Evolutionary conservation across 345 rosid species (phyloP).

Genomic region (Gossypium raimondii): DNA sequence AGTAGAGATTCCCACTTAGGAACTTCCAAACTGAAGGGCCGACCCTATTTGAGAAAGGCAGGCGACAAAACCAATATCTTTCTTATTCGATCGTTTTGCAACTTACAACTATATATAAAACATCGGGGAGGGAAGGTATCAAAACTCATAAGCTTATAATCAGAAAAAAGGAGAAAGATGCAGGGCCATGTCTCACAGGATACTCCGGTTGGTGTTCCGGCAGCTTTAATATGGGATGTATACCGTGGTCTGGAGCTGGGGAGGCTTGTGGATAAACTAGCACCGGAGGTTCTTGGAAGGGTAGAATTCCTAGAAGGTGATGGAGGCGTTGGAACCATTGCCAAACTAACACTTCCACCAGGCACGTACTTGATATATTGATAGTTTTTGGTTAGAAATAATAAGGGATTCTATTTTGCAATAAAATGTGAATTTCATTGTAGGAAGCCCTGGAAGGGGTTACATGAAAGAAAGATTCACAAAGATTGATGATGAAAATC

Average conservation of each 20-base stretch:
- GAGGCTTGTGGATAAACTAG: background rate
- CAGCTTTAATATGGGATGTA: background rate
- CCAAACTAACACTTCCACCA: background rate
- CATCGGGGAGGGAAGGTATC: no score
- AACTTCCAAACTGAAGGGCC: background rate
- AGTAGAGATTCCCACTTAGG: background rate
- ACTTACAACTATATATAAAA: background rate
- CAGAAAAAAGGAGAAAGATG: background rate
- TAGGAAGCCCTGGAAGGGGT: conserved; percentile 21
- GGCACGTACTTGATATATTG: background rate
- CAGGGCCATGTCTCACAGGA: background rate
- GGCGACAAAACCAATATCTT: no score
- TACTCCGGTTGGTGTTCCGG: background rate
- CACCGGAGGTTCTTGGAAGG: background rate
- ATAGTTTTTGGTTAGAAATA: no score
- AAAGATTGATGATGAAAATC: conserved; percentile 31
- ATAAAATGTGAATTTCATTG: background rate
- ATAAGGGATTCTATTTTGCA: no score
- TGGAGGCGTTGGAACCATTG: conserved; percentile 6
- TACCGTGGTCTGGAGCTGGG: background rate
- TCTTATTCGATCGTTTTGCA: background rate
- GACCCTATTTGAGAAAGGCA: background rate
- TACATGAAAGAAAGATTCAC: conserved; percentile 29
- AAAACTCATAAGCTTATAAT: background rate
- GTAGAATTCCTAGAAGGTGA: conserved; percentile 5